Evolutionary conservation across 2,329 filamentous ascomycete species (phyloP), one percentile per base, ranked within the genome.

Genomic region (Emmonsiellopsis sp.): DNA sequence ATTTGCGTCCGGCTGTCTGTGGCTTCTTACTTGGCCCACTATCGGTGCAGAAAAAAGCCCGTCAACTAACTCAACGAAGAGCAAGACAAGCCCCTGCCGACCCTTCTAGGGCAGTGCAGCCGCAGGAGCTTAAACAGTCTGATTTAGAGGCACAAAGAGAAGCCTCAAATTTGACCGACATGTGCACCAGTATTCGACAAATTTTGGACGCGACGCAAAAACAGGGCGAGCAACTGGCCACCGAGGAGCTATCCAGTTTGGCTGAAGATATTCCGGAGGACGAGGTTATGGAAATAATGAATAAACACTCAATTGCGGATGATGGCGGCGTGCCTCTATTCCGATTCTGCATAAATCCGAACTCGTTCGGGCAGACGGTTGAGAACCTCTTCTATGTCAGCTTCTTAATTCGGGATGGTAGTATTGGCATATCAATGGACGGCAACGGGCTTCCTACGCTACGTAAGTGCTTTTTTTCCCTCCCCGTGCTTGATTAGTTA

Each of bases 371-470:
- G 0, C 93, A 98, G 69, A 95, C 90, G 0, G 84, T 98, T 6
- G 93, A 98, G 67, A 98, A 98, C 62, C 77, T 98, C 62, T 98
- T 98, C 69, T 97, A 97, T 67, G 82, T 95, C 61, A 94, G 88
- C 66, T 98, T 98, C 65, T 73, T 98, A 56, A 89, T 97, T 55
- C 83, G 88, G 54, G 93, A 98, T 70, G 90, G 90, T 9, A 82
- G 80, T 55, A 81, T 90, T 5, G 82, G 82, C 36, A 77, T 98
- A n/a, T 76, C 81, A 2, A 79, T 83, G 53, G 91, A 96, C 63
- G 78, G 83, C 10, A 73, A 86, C 56, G 84, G 80, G 1, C 72
- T 95, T 42, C 91, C 91, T n/a, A 83, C 88, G 21, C 70, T 97
- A 48, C 76, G 90, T 95, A 77, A 76, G 86, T 78, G 44, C n/a